These are phyloP conservation scores for Olyra latifolia DNA, from an alignment of 176 grass and related monocot species.

Conservation along the genomic window DNA sequence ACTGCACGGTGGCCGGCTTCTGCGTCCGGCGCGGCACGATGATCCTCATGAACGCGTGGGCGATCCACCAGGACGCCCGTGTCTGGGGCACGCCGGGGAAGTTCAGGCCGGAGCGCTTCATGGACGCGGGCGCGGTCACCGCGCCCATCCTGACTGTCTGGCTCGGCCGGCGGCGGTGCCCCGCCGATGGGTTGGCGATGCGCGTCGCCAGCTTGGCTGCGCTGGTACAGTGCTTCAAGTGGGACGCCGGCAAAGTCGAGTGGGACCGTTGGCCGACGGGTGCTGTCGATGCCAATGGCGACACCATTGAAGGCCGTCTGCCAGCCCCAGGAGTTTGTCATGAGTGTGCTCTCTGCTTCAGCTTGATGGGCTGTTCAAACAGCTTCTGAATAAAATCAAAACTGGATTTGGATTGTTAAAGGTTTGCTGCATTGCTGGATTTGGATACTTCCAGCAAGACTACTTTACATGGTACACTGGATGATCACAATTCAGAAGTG, in stretches of 20 bases:
- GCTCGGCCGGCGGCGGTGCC: conserved; percentile 54
- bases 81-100: conserved; percentile 56
- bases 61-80: conserved; percentile 53
- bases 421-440: neutral
- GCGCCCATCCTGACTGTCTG: conserved; percentile 60
- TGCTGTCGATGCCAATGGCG: too few species aligned
- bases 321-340: conserved; percentile 26
- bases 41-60: conserved; percentile 60
- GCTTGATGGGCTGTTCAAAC: neutral
- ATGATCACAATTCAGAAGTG: neutral
- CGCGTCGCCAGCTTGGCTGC: conserved; percentile 42
- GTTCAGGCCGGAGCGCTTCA: conserved; percentile 70
- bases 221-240: conserved; percentile 73
- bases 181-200: conserved; percentile 54
- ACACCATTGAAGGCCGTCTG: conserved; percentile 24
- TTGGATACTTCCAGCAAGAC: neutral
- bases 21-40: conserved; percentile 50
- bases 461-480: neutral
- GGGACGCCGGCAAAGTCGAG: too few species aligned
- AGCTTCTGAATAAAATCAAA: neutral
- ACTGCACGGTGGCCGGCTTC: conserved; percentile 46
- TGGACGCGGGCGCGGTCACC: neutral
- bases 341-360: conserved; percentile 15
- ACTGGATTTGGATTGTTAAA: neutral
- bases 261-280: too few species aligned